These are phyloP conservation scores for Stromatinia cepivora DNA, from an alignment of 2,329 filamentous ascomycete species.

Conservation along the genomic window DNA sequence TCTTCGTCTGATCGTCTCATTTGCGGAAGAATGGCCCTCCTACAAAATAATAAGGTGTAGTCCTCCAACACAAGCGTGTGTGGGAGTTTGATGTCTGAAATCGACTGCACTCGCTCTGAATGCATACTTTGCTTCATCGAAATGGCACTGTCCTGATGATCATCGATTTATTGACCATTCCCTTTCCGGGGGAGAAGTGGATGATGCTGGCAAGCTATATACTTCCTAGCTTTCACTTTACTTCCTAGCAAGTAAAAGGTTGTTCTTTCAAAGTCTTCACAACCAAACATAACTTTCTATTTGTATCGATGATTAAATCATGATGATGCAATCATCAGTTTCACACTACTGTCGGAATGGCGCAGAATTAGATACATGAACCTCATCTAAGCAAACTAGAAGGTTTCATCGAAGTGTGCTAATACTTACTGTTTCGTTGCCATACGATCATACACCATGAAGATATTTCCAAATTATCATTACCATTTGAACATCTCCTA, in stretches of 20 bases:
- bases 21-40: background rate
- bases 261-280: background rate
- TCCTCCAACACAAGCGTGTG: conserved; percentile 4
- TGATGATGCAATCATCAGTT: background rate
- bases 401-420: background rate
- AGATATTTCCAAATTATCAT: background rate
- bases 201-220: background rate
- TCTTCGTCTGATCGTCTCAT: background rate
- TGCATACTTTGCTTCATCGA: background rate
- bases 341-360: background rate
- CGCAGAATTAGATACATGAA: background rate
- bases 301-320: background rate
- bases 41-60: background rate
- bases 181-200: background rate
- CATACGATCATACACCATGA: too few species aligned
- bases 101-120: background rate
- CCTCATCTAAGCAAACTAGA: background rate
- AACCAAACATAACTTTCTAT: background rate
- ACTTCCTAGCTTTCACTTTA: background rate
- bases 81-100: background rate
- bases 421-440: background rate
- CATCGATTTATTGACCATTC: background rate
- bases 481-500: background rate
- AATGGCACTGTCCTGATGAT: background rate
- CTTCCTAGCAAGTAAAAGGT: background rate